Conservation (phyloP, 164 flowering plant species). For the Pachysandra terminalis region DNA sequence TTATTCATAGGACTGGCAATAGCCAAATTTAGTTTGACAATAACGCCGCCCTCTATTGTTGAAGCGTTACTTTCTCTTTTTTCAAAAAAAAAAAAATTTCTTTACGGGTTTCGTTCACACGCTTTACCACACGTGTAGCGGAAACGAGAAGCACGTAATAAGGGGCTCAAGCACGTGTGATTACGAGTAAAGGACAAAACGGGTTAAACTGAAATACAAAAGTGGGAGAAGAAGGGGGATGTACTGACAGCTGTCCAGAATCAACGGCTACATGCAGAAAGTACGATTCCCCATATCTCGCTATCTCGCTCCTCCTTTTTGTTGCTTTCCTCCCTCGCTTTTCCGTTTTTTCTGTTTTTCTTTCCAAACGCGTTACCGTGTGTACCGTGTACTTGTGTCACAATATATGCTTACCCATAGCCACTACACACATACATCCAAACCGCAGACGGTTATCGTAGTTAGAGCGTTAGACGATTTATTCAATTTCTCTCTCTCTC, state of each 20-base stretch:
- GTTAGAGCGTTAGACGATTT: neutral
- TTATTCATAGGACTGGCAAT: too few species aligned
- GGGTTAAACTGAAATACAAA: neutral
- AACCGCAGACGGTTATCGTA: neutral
- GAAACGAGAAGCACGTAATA: too few species aligned
- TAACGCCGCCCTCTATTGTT: too few species aligned
- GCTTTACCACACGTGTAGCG: neutral
- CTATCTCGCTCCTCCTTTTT: slow-evolving; percentile 10
- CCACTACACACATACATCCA: too few species aligned
- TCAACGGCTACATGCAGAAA: slow-evolving; percentile 26
- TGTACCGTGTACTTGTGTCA: too few species aligned
- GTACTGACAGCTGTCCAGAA: slow-evolving; percentile 21
- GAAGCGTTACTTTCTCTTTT: too few species aligned
- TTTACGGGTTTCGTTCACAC: too few species aligned
- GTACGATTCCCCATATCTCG: slow-evolving; percentile 26
- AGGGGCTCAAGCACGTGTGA: too few species aligned
- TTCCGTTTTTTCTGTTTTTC: slow-evolving; percentile 16
- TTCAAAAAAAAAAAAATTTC: too few species aligned
- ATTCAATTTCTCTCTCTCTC: too few species aligned
- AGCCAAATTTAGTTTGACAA: too few species aligned
- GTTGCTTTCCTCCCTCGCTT: neutral
- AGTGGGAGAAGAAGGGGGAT: slow-evolving; percentile 15
- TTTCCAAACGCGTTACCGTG: slow-evolving; percentile 2
- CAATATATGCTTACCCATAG: too few species aligned
- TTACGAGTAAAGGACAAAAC: neutral